Evolutionary conservation across 352 stramenopile genomes (phyloP), one percentile per base, ranked within the genome.

Genomic region (Globisporangium takayamanum): DNA sequence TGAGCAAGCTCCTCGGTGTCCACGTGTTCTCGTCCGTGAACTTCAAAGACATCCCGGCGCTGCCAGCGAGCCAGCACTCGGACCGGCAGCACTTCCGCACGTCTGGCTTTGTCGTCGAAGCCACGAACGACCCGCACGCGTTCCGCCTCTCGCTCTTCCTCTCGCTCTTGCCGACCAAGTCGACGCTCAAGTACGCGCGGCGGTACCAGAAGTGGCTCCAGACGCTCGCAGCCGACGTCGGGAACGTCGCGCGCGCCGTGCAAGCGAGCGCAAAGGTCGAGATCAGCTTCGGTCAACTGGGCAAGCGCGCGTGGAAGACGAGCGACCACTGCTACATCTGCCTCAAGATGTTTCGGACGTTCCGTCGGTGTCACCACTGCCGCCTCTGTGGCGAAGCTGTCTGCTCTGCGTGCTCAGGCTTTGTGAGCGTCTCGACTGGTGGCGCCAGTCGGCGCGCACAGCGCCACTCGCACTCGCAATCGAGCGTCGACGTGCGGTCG

Each of bases 361-460:
- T 92, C 63, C 73, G 78, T 1, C 68, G 68, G 50, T 78, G 75
- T 49, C 74, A 90, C 58, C 78, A 88, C 66, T 90, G 80, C 50
- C 80, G 80, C 0, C 76, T 90, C 48, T 90, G 80, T 53, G 80
- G 78, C 16, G 76, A 87, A 55, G 71, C 73, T 5, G 73, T 90
- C 15, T 90, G 78, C 50, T 71, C 66, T 39, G 73, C 72, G n/a
- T 90, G 80, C 62, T 89, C 79, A 15, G 78, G 64, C 47, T 80
- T 82, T 60, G 65, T 86, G 26, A 69, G 45, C 5, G 52, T 60
- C 12, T 42, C 61, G 49, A 62, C 41, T 7, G 25, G 20, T 3
- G 55, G 37, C 28, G 45, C 25, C 16, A 44, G 22, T 25, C 52
- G 59, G 8, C n/a, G 33, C n/a, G n/a, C 52, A 48, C 22, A 50